A percentile compares a stretch with the other conserved stretches of the same genome.
Evolutionary conservation across 78 protist genomes (phyloP).

Genomic region (Chrysochromulina parva): DNA sequence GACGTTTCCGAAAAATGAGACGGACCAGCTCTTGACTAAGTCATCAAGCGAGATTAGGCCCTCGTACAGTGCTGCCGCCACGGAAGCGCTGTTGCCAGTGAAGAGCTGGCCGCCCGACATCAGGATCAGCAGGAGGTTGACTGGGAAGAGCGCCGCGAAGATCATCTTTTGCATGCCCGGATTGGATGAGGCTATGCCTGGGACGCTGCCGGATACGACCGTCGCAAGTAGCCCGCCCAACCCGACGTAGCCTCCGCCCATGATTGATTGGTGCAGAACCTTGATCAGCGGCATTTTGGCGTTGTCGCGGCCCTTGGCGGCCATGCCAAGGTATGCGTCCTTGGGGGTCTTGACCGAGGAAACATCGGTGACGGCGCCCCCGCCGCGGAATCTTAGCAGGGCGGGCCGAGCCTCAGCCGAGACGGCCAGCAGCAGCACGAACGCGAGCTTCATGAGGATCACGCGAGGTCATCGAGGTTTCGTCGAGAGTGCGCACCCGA

Average conservation of each 20-base stretch:
- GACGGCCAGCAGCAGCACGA: no score
- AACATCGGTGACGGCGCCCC: no score
- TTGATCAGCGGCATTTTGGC: no score
- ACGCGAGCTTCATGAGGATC: no score
- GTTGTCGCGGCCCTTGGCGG: no score
- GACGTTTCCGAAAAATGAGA: not conserved
- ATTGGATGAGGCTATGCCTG: not conserved
- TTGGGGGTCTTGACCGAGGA: no score
- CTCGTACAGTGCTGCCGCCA: not conserved
- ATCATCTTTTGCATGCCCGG: slow-evolving; percentile 1
- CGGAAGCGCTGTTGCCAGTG: slow-evolving; percentile 27
- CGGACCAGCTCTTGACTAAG: not conserved
- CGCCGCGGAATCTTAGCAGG: no score
- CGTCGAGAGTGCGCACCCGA: no score
- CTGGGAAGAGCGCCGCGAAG: not conserved
- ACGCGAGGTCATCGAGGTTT: no score
- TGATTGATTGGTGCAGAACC: no score
- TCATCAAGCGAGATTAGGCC: not conserved
- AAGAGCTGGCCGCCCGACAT: slow-evolving; percentile 1
- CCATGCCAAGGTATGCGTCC: no score
- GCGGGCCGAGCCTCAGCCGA: no score
- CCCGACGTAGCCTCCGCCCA: not conserved
- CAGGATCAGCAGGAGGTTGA: not conserved
- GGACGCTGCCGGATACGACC: not conserved
- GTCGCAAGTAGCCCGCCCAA: not conserved